Evolutionary conservation across 2,329 filamentous ascomycete genomes (phyloP).

Genomic region (Didymella arachidicola): DNA sequence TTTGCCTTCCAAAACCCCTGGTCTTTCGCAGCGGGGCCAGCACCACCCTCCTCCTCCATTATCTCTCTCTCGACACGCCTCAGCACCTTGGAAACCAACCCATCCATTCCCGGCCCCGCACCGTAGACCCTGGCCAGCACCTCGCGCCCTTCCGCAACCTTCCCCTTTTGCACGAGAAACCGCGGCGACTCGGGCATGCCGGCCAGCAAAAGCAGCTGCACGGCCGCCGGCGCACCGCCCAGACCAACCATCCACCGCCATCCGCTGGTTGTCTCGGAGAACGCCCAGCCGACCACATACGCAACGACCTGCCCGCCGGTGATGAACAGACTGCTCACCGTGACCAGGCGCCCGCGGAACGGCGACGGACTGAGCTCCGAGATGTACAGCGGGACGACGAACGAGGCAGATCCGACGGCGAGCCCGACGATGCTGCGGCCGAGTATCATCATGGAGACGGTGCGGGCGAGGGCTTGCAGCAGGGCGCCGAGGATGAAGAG

Average conservation of each 20-base stretch:
- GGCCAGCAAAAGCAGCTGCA: constrained; percentile 73
- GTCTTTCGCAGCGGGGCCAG: constrained; percentile 43
- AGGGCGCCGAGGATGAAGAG: constrained; percentile 74
- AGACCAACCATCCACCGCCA: constrained; percentile 95
- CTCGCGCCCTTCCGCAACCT: constrained; percentile 65
- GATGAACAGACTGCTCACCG: constrained; percentile 81
- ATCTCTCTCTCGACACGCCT: constrained; percentile 77
- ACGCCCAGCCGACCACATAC: constrained; percentile 81
- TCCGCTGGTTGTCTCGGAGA: constrained; percentile 64
- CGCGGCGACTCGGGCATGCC: constrained; percentile 88
- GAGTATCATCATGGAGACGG: constrained; percentile 69
- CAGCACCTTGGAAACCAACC: constrained; percentile 67
- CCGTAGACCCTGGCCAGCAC: constrained; percentile 73
- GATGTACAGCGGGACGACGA: constrained; percentile 81
- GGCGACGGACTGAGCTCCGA: constrained; percentile 81
- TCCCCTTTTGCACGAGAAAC: constrained; percentile 78
- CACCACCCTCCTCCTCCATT: constrained; percentile 67
- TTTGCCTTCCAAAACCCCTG: constrained; percentile 39
- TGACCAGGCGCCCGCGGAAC: constrained; percentile 80
- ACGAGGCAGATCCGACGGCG: constrained; percentile 77
- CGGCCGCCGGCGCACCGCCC: constrained; percentile 75
- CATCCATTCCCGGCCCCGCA: constrained; percentile 32
- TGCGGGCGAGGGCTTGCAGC: constrained; percentile 66
- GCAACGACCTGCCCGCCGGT: constrained; percentile 89
- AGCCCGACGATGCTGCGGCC: constrained; percentile 75